phyloP scores from a whole-genome alignment of 1,139 yeast genomes.

The Yamadazyma oceani region DNA sequence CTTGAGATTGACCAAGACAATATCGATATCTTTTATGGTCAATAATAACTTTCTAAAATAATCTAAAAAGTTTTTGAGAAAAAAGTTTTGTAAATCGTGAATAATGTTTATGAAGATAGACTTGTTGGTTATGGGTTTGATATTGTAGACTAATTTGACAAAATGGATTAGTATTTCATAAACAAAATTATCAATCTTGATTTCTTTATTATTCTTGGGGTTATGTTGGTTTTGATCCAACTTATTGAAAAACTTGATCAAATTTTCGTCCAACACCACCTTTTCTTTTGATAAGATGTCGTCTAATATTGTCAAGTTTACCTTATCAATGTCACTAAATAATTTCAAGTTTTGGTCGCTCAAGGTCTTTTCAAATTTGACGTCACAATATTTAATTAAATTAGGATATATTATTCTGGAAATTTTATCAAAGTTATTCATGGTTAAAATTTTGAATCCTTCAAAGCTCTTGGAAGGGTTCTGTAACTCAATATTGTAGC shows the following conservation, averaged over 20 bases:
- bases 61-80: constrained; percentile 35
- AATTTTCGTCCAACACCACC: constrained; percentile 30
- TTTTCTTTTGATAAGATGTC: constrained; percentile 43
- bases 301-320: constrained; percentile 41
- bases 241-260: constrained; percentile 29
- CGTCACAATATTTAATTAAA: constrained; percentile 35
- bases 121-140: constrained; percentile 43
- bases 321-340: constrained; percentile 46
- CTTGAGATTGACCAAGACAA: constrained; percentile 27
- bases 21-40: constrained; percentile 16
- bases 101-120: constrained; percentile 39
- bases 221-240: constrained; percentile 9
- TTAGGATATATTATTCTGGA: constrained; percentile 35
- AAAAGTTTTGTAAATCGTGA: constrained; percentile 40
- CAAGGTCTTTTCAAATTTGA: constrained; percentile 36
- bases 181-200: constrained; percentile 41
- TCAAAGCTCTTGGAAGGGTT: constrained; percentile 19
- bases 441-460: constrained; percentile 41
- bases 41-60: constrained; percentile 26
- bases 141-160: constrained; percentile 41
- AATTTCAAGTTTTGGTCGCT: constrained; percentile 41
- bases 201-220: constrained; percentile 6
- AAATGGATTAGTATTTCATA: constrained; percentile 43
- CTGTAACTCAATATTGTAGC: constrained; percentile 33
- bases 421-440: constrained; percentile 46